These are phyloP conservation scores for Caloboletus firmus DNA, from an alignment of 1,284 basidiomycete species.

Conservation along the genomic window DNA sequence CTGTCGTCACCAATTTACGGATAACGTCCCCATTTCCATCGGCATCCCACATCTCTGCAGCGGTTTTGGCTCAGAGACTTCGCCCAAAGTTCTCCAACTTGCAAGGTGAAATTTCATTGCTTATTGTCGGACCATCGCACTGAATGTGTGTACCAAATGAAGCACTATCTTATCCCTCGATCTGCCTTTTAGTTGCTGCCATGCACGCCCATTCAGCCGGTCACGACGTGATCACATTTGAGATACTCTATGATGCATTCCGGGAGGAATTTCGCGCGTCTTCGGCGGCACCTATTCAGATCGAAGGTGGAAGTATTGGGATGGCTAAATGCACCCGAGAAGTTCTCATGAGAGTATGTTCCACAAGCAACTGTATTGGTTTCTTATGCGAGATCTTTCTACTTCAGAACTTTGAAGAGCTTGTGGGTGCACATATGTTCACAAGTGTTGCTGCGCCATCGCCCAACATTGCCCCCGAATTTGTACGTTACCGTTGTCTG, in stretches of 20 bases:
- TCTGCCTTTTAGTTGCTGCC: conserved; percentile 74
- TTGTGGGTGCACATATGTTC: conserved; percentile 56
- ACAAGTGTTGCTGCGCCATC: conserved; percentile 46
- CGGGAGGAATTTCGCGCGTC: conserved; percentile 66
- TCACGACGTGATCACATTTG: conserved; percentile 71
- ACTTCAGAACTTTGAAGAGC: conserved; percentile 65
- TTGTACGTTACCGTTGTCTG: conserved; percentile 63
- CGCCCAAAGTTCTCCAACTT: conserved; percentile 52
- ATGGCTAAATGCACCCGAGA: conserved; percentile 66
- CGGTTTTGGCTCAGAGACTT: conserved; percentile 52
- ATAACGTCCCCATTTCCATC: conserved; percentile 55
- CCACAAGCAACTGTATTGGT: not conserved
- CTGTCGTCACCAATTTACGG: conserved; percentile 47
- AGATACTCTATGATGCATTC: conserved; percentile 73
- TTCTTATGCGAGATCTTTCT: conserved; percentile 10
- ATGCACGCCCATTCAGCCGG: conserved; percentile 64
- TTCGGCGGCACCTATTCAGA: conserved; percentile 67
- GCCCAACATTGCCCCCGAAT: conserved; percentile 54
- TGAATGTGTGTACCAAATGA: conserved; percentile 8
- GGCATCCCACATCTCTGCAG: conserved; percentile 39
- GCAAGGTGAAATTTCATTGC: conserved; percentile 42
- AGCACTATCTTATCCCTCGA: conserved; percentile 69
- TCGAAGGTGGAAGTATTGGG: conserved; percentile 70
- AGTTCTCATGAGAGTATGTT: conserved; percentile 60
- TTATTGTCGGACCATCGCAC: not conserved